Base-by-base conservation (phyloP, 129 eudicot genomes). In the Flaveria bidentis region DNA sequence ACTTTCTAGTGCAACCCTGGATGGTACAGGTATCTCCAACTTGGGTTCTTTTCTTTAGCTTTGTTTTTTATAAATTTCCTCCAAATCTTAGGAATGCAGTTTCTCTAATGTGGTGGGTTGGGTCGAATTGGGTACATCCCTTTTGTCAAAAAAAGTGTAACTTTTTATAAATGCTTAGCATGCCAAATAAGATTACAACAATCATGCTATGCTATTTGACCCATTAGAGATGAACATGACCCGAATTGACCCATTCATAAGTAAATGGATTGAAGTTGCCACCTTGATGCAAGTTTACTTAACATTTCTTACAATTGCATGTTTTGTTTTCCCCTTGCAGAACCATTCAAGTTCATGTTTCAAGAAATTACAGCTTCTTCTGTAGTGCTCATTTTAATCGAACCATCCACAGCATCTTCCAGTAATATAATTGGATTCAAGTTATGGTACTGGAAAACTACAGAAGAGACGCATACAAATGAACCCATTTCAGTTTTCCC, bases 331-430 rank as follows among this genome's bases (percentile, higher is more conserved):
- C 50, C 58, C 58, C 66, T 60, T 60, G 69, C 93, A 88, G 96
- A 88, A 68, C 93, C 96, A 47, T 92, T 96, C 91, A 89, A 79
- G 76, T 92, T 92, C 72, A 83, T 84, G 47, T 92, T 92, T 69
- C 90, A 92, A 75, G 93, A 92, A 86, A 85, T 92, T 2, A 83
- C 87, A 41, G 72, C 89, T 45, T 82, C 91, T 69, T 89, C 98
- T 5, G 86, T 92, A 67, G 86, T 83, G n/a, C 79, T 92, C 28
- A 84, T 92, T 5, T 74, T 92, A 83, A 81, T 89, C 36, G 98
- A 86, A 50, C 72, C 86, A 64, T 84, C 98, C 9, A 84, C 80
- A 62, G 53, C 81, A 52, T 71, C 86, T 1, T 64, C 77, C 44
- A 79, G 74, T 20, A 77, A 82, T 60, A 83, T 92, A 41, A 74